Base-by-base conservation (phyloP, 768 basidiomycete species). In the Lentinula detonsa region DNA sequence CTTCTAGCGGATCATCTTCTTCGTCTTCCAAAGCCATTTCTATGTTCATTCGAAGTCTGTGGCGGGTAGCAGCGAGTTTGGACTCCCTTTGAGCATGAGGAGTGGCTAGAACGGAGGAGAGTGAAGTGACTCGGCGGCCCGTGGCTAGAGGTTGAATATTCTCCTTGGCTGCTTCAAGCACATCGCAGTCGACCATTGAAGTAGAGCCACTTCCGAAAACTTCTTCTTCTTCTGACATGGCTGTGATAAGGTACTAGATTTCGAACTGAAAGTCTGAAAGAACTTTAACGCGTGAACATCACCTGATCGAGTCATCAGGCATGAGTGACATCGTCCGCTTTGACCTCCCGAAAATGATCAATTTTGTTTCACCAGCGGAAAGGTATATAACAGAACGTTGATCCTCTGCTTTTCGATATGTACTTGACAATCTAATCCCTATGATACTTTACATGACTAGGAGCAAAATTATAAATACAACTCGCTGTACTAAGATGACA, bases 141-240 rank as follows among this genome's bases (percentile, higher is more conserved):
- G 83, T 79, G 10, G 86, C 88, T 9, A 93, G 81, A 45, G 90
- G 91, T 70, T 90, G 91, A 34, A 93, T 89, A 66, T 93, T 93
- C 71, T 93, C 91, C 69, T 93, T 93, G 11, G 90, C 84, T 3
- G 89, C 89, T 67, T 92, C 90, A 15, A 93, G 78, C 0, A 93
- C 75, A 67, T 91, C 91, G 64, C 85, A 88, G 73, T 93, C 90
- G 50, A 93, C 88, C 49, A 92, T 85, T 23, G 74, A 65, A 0
- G 76, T 71, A 4, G 69, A 65, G 33, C 73, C 68, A 15, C 76
- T 77, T 54, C 76, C 75, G 60, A 83, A 79, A 62, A 81, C 74
- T 60, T 79, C 74, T 60, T 79, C 78, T 54, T 74, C 69, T 33
- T 66, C 54, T 53, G 65, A 57, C 71, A 71, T 70, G 46, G 54